Evolutionary conservation across 2,329 filamentous ascomycete species (phyloP), one percentile per base, ranked within the genome.

Genomic region (Tolypocladium sp.): DNA sequence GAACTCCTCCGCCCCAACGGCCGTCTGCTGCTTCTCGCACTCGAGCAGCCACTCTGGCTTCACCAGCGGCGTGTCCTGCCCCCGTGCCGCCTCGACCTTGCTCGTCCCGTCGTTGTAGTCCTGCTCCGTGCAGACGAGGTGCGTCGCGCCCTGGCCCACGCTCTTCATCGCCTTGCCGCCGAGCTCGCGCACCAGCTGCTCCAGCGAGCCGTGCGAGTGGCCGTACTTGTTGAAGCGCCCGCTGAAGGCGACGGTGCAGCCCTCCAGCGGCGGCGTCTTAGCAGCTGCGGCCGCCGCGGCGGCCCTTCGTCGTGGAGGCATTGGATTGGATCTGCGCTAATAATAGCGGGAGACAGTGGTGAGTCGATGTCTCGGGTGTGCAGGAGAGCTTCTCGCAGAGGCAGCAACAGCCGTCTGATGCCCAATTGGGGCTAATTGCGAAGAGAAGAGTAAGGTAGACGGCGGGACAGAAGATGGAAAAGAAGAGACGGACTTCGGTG

Each of bases 11-110:
- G 60, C 63, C 25, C 63, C 61, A 15, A 70, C 61, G 51, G 64
- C 63, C 55, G 62, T 64, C 30, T 66, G 63, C 44, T 69, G 59
- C 12, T 62, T 60, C 42, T 81, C 72, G 27, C 79, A 85, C n/a
- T 85, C 79, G 2, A 81, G 63, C n/a, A 86, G 72, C 88, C 88
- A 91, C 17, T 81, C 72, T 0, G 86, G 69, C 12, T 72, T 76
- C 33, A 91, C 79, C 53, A 90, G 77, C 3, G 77, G 77, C 15
- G 88, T 71, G 25, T 69, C 74, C 40, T 78, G 74, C 15, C 74
- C 64, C 12, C 74, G 69, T 5, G 78, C 82, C 20, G 80, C 70
- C 64, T 74, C 74, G 63, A 82, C 79, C 66, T 87, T 87, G 51
- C 73, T 68, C 0, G 79, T 78, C 1, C 71, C 70, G 52, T 77